Percentiles rank a stretch among this genome's conserved stretches.
phyloP scores from a whole-genome alignment of 192 early-diverging fungal genomes.

The Coemansia sp. region DNA sequence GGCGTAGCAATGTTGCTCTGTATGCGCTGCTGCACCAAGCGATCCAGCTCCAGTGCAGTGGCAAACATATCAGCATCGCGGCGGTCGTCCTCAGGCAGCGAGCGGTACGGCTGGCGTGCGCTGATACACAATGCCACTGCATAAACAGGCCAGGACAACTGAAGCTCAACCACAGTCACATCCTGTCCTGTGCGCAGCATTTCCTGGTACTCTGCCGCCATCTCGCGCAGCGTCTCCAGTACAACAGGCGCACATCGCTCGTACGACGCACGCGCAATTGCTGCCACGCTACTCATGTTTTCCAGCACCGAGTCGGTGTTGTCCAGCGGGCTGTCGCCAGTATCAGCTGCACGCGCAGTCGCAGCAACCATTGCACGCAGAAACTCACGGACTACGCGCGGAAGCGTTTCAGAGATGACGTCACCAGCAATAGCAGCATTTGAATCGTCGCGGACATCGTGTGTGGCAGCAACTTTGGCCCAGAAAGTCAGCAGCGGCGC shows the following conservation, averaged over 20 bases:
- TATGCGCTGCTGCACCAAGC: slow-evolving; percentile 64
- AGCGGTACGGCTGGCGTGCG: slow-evolving; percentile 71
- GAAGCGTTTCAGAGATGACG: slow-evolving; percentile 36
- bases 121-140: slow-evolving; percentile 68
- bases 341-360: slow-evolving; percentile 32
- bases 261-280: slow-evolving; percentile 69
- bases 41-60: slow-evolving; percentile 68
- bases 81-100: slow-evolving; percentile 75
- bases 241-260: slow-evolving; percentile 57
- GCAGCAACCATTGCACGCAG: slow-evolving; percentile 49
- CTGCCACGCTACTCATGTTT: slow-evolving; percentile 68
- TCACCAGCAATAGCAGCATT: slow-evolving; percentile 34
- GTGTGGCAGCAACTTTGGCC: slow-evolving; percentile 73
- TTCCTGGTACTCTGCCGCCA: slow-evolving; percentile 63
- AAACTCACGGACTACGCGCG: slow-evolving; percentile 54
- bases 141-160: slow-evolving; percentile 82
- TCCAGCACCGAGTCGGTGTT: slow-evolving; percentile 61
- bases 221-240: slow-evolving; percentile 58
- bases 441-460: slow-evolving; percentile 40
- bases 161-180: slow-evolving; percentile 58
- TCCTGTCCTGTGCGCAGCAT: slow-evolving; percentile 37
- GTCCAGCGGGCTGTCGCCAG: slow-evolving; percentile 45
- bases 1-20: slow-evolving; percentile 52
- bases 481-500: slow-evolving; percentile 81
- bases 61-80: slow-evolving; percentile 75